Base-by-base conservation (phyloP, 768 basidiomycete species). In the Collybia mongolica region DNA sequence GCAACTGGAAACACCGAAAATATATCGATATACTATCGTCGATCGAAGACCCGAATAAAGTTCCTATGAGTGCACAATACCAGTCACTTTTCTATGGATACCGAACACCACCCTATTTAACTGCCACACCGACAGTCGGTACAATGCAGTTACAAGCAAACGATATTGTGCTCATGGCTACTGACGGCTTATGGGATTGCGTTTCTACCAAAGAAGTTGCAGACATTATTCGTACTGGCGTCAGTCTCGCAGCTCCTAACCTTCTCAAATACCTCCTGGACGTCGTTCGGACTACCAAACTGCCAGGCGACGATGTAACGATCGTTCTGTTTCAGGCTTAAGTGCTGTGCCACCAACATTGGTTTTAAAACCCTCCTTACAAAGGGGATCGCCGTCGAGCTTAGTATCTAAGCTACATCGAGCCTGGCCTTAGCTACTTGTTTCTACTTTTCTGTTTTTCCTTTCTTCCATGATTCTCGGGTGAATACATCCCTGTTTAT, bases 61-160 rank as follows among this genome's bases (percentile, higher is more conserved):
- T 72, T 2, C 59, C 68, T 7, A 65, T 73, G 62, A 71, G 61
- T 39, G 60, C 55, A 15, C 69, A 69, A 56, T 72, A 72, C 45
- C 54, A 61, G 0, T 54, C 62, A 18, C 60, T 68, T 50, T 73
- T 72, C 44, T 60, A 76, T 32, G 69, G 70, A 19, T 77, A 86
- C 57, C 81, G 76, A 63, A 80, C 81, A 1, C 81, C 82, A 2
- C 82, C 81, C 0, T 83, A 84, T 55, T 66, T 83, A 26, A 80
- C 76, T 15, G 76, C 81, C 1, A 64, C 67, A 23, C 83, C 82
- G 2, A 74, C 74, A 43, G 70, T 76, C n/a, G 74, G 72, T 2
- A 59, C 53, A 1, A 60, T 68, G 26, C 60, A 68, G 18, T 59
- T 80, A 12, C 53, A 68, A 18, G 60, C 60, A 20, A 71, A 70